Base-by-base conservation (phyloP, 2,329 filamentous ascomycete genomes). In the Thermothelomyces thermophilus region DNA sequence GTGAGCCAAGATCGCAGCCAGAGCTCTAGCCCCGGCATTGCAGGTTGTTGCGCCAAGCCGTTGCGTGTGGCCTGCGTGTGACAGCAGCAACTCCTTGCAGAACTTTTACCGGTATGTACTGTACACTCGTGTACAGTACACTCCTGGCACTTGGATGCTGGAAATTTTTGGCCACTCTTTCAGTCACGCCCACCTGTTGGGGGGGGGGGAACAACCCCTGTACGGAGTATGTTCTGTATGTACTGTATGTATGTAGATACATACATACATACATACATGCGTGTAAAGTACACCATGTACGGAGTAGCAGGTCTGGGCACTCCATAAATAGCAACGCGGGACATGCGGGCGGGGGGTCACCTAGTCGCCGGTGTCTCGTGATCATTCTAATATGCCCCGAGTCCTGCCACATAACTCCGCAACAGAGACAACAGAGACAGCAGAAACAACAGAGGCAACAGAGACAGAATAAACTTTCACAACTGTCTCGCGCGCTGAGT, bases 301-400 rank as follows among this genome's bases (percentile, higher is more conserved):
- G n/a, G 3, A n/a, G 31, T 28, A 26, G 30, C 41, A 6, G 9
- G 26, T n/a, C n/a, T 19, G 28, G 40, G 28, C 49, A 26, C 24
- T 50, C 58, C 59, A 59, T 50, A 61, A 62, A 62, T 62, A 62
- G 60, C 56, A 56, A 13, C 35, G 16, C 28, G 36, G 53, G 41
- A 16, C 41, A 52, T 57, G 54, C 50, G 36, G 50, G 43, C 52
- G 52, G 42, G 41, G 60, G 60, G 55, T 58, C 24, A 19, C 58
- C 28, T 33, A 49, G 52, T 36, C 39, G 49, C 48, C 46, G 9
- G 54, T 40, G 52, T 49, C 48, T 50, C 43, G 46, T 48, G 50
- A 47, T 34, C 8, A 26, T 41, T 24, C 16, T 24, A 13, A 19
- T 34, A 19, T 43, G 28, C 4, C 17, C 28, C 5, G 9, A 26